A percentile compares a stretch with the other conserved stretches of the same genome.
These are phyloP conservation scores for Ogataea dorogensis DNA, from an alignment of 805 yeast genomes.

Conservation along the genomic window DNA sequence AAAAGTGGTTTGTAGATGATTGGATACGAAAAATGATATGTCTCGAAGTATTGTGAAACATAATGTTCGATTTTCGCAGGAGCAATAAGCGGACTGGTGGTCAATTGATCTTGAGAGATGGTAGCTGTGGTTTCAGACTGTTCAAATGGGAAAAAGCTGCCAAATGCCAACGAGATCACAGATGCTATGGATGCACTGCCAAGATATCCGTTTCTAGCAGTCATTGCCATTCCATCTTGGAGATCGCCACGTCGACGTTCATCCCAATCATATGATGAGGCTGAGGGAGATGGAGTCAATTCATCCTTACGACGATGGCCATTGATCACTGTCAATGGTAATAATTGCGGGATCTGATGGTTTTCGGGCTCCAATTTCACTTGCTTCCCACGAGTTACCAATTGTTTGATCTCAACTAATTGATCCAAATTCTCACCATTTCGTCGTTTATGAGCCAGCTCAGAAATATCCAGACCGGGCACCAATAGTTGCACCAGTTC, in stretches of 20 bases:
- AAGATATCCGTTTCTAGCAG: slow-evolving; percentile 18
- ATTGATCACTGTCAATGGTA: slow-evolving; percentile 10
- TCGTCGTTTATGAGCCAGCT: slow-evolving; percentile 6
- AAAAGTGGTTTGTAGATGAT: slow-evolving; percentile 17
- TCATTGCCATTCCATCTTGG: slow-evolving; percentile 19
- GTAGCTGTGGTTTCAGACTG: not conserved
- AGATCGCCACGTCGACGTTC: slow-evolving; percentile 6
- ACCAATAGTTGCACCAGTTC: slow-evolving; percentile 5
- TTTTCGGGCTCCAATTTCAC: not conserved
- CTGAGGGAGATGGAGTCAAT: slow-evolving; percentile 3
- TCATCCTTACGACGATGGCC: slow-evolving; percentile 1
- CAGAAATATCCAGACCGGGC: slow-evolving; percentile 11
- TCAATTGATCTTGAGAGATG: not conserved
- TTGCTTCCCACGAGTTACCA: no score
- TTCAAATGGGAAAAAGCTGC: slow-evolving; percentile 10
- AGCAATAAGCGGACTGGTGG: slow-evolving; percentile 5
- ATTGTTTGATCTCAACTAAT: not conserved
- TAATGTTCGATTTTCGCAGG: slow-evolving; percentile 10
- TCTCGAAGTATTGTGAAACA: slow-evolving; percentile 13
- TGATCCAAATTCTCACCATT: not conserved
- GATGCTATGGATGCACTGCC: slow-evolving; percentile 17
- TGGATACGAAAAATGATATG: slow-evolving; percentile 18
- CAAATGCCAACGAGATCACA: slow-evolving; percentile 12
- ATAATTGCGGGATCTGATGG: slow-evolving; percentile 12
- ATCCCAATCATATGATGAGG: slow-evolving; percentile 11